Percentiles rank a stretch among this genome's conserved stretches.
Evolutionary conservation across 139 green algal genomes (phyloP).

Genomic region (Klebsormidium nitens): DNA sequence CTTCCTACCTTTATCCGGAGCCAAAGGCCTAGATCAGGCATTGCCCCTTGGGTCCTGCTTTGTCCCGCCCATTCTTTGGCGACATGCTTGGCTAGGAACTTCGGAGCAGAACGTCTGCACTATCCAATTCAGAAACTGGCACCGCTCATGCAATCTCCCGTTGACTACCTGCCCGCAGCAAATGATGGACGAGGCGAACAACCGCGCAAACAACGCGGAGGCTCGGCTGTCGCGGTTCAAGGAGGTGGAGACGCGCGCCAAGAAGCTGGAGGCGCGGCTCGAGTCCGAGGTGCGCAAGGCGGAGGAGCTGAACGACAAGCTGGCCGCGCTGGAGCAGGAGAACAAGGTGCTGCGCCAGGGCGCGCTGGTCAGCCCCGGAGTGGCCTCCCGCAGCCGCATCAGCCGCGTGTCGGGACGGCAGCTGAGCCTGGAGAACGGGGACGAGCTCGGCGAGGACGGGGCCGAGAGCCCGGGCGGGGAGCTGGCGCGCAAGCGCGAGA

Average conservation of each 20-base stretch:
- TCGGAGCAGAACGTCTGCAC: too few relatives aligned
- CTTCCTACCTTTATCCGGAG: too few relatives aligned
- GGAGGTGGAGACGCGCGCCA: conserved; percentile 2
- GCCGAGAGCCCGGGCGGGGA: conserved; percentile 69
- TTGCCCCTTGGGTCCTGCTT: too few relatives aligned
- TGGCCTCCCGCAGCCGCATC: not conserved
- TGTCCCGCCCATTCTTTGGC: too few relatives aligned
- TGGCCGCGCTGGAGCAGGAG: conserved; percentile 33
- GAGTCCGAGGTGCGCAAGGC: conserved; percentile 11
- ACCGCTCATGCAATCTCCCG: too few relatives aligned
- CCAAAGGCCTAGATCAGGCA: too few relatives aligned
- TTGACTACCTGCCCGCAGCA: too few relatives aligned
- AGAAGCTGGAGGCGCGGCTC: conserved; percentile 19
- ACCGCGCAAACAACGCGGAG: not conserved
- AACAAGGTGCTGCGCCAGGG: conserved; percentile 48
- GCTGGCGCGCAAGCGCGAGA: conserved; percentile 75
- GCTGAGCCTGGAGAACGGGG: not conserved
- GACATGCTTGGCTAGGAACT: too few relatives aligned
- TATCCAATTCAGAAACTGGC: too few relatives aligned
- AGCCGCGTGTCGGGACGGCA: too few relatives aligned
- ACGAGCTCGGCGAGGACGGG: conserved; percentile 31
- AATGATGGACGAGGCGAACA: too few relatives aligned
- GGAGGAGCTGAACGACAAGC: conserved; percentile 37
- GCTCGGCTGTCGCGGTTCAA: conserved; percentile 28
- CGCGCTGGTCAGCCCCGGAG: conserved; percentile 25